These are phyloP conservation scores for Sanghuangporus sanghuang DNA, from an alignment of 1,284 basidiomycete genomes.

Conservation along the genomic window DNA sequence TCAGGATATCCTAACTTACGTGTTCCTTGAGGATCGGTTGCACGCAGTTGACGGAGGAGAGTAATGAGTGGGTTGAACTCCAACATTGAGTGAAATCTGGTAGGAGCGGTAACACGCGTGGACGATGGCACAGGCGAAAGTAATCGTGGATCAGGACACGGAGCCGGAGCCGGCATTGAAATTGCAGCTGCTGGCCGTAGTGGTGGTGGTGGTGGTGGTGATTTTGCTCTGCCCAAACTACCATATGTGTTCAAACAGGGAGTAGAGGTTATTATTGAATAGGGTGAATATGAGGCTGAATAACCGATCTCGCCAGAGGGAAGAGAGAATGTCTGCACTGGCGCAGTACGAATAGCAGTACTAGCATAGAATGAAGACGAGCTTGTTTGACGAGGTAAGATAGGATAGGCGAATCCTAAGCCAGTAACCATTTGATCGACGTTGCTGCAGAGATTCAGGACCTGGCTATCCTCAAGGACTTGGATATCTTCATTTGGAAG, in stretches of 20 bases:
- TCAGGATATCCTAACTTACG: neutral
- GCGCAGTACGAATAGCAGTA: neutral
- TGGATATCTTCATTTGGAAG: neutral
- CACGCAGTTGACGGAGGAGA: neutral
- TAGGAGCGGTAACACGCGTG: neutral
- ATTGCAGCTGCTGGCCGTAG: too few relatives aligned
- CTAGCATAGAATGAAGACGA: neutral
- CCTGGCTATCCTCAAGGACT: neutral
- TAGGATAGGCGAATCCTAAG: neutral
- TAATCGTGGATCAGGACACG: neutral
- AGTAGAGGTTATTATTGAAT: neutral
- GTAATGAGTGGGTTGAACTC: neutral
- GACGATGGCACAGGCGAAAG: neutral
- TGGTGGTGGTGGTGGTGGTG: too few relatives aligned
- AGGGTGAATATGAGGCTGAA: neutral
- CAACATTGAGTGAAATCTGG: neutral
- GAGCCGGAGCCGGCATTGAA: too few relatives aligned
- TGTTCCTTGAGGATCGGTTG: neutral
- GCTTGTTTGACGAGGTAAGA: neutral
- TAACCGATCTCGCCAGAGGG: neutral
- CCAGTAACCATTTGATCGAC: neutral
- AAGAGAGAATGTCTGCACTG: neutral
- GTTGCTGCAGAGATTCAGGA: neutral
- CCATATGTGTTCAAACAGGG: neutral
- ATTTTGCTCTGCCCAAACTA: too few relatives aligned